Base-by-base conservation (phyloP, 2,329 filamentous ascomycete species). In the Arachnopeziza araneosa region DNA sequence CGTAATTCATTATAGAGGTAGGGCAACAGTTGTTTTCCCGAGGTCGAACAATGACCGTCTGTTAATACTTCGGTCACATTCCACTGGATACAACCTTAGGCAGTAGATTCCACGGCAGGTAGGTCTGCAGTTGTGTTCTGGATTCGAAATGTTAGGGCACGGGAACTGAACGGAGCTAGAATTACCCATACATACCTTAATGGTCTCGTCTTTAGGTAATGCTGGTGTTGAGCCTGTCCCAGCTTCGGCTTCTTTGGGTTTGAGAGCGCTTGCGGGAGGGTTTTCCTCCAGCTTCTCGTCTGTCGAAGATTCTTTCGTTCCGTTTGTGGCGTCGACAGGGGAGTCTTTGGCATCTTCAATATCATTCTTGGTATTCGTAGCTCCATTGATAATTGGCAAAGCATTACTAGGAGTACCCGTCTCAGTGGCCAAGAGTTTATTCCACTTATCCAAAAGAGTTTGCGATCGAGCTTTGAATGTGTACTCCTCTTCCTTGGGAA, bases 401-500 rank as follows among this genome's bases (percentile, higher is more conserved):
- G 36, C 4, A 53, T 63, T 70, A 12, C 71, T 66, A 10, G 79
- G 71, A 12, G 77, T 71, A 10, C 74, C 75, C 30, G 77, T 75
- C 53, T 88, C 87, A 19, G 77, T 78, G 36, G 84, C 83, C n/a
- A 98, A 80, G 44, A 91, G 82, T 73, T 89, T 88, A 74, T 89
- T 96, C 95, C 95, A 99, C 75, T 88, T 89, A 66, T 88, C 86
- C n/a, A 98, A 79, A 54, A 99, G 81, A 6, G 83, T 80, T 65
- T 89, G 83, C 44, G 91, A 93, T 56, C 95, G 88, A 65, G 86
- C 80, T 78, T 95, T 96, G 83, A 99, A 97, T 58, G 89, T 79
- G 75, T 88, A 96, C 66, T 96, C 90, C 44, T 93, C 90, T 66
- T 99, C 95, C 63, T 87, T 88, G 5, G 93, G 93, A 67, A 99